A percentile compares a stretch with the other conserved stretches of the same genome.
Conservation (phyloP, 164 flowering plant genomes). For the Piper betle region DNA sequence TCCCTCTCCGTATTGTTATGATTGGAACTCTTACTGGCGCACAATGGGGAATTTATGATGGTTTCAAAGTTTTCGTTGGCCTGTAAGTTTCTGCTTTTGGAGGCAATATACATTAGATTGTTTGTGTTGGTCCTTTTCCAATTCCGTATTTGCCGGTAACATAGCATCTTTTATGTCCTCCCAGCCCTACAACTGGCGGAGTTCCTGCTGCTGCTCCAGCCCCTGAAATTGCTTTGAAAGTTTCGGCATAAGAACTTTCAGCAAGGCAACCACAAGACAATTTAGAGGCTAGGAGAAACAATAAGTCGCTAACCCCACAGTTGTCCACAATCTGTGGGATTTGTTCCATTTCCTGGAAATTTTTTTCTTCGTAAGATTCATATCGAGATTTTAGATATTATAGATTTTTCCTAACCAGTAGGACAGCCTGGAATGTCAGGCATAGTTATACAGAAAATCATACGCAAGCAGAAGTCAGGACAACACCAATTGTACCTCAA, state of each 20-base stretch:
- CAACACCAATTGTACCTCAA: neutral
- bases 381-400: neutral
- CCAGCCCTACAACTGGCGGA: slow-evolving; percentile 87
- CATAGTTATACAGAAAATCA: neutral
- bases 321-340: neutral
- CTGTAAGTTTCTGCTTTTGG: slow-evolving; percentile 35
- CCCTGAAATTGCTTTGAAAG: slow-evolving; percentile 10
- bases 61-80: slow-evolving; percentile 77
- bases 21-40: slow-evolving; percentile 84
- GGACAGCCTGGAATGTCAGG: no score
- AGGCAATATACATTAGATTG: neutral
- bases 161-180: neutral
- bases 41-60: slow-evolving; percentile 87
- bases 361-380: no score
- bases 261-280: neutral
- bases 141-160: neutral
- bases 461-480: neutral
- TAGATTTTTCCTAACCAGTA: neutral
- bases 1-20: slow-evolving; percentile 86
- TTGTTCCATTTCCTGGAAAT: neutral
- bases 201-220: slow-evolving; percentile 27
- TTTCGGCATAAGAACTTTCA: slow-evolving; percentile 8
- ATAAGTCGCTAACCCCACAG: neutral
- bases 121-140: neutral
- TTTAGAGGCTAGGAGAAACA: neutral